phyloP scores from a whole-genome alignment of 208 protist genomes.

The Leishmania martiniquensis region DNA sequence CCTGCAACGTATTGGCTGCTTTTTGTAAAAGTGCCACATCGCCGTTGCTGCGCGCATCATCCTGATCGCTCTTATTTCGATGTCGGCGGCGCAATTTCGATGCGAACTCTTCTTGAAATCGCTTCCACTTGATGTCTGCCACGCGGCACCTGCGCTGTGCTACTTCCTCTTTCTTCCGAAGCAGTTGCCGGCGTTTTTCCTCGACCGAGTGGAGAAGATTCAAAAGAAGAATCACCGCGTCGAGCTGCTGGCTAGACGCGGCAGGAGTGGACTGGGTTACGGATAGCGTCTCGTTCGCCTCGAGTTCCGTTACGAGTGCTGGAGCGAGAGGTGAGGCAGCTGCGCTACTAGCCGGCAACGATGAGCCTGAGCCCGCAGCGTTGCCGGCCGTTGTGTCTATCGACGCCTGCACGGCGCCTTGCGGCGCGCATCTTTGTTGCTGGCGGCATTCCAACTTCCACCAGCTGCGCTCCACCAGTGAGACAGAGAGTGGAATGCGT shows the following conservation, averaged over 20 bases:
- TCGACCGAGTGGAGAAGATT: constrained; percentile 54
- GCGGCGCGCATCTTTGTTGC: constrained; percentile 2
- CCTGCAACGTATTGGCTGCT: constrained; percentile 23
- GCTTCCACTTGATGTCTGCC: constrained; percentile 6
- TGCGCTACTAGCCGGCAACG: background rate
- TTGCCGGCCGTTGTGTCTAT: background rate
- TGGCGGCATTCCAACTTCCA: constrained; percentile 24
- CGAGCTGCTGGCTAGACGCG: constrained; percentile 20
- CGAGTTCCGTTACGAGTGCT: background rate
- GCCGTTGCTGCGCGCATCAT: background rate
- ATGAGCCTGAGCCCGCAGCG: background rate
- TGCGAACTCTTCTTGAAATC: constrained; percentile 25
- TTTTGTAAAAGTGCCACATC: constrained; percentile 17
- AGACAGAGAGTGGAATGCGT: constrained; percentile 64
- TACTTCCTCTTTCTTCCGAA: constrained; percentile 21
- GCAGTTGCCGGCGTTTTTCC: constrained; percentile 45
- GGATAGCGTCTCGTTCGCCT: background rate
- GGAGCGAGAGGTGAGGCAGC: background rate
- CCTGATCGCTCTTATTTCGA: background rate
- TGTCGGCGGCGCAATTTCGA: constrained; percentile 6
- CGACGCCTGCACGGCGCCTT: background rate
- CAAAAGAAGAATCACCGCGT: constrained; percentile 32
- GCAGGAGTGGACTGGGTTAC: background rate
- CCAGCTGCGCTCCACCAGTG: constrained; percentile 73
- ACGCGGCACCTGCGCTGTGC: constrained; percentile 4